Base-by-base conservation (phyloP, 2,329 filamentous ascomycete genomes). In the Pestalotiopsis sp. region DNA sequence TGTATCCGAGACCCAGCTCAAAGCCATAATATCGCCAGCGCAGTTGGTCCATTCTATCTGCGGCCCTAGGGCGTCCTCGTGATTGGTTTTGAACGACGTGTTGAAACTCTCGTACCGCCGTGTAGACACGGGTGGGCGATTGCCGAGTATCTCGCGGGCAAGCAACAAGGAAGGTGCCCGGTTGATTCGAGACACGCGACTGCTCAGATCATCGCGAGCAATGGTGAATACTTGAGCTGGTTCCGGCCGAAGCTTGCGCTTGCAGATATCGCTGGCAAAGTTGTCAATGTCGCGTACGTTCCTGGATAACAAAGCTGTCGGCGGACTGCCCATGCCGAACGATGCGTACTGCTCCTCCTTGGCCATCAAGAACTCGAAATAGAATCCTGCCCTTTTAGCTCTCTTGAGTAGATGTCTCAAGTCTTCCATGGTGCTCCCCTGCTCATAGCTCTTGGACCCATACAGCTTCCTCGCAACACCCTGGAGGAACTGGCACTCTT, bases 1-100 rank as follows among this genome's bases (percentile, higher is more conserved):
- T n/a, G 82, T 75, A 23, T 85, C 74, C 0, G 86, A 86, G 0
- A 87, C 80, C 89, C 89, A 91, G 20, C 82, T 82, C 63, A 90
- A 81, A 2, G 88, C 86, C 25, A 84, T 81, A 58, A 91, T 85
- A 72, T 91, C 89, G 3, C 89, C 89, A 38, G 89, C 88, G 66
- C 88, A 90, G 71, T 87, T 86, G 1, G 85, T 88, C 82, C 88
- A 91, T 73, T 90, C 85, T 2, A 84, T 80, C 36, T 84, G 80
- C 9, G 85, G 78, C 61, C 83, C 80, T 3, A 91, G 71, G 1
- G 78, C 79, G 68, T 91, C 88, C 71, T 91, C 88, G 5, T 79
- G 77, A 27, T 79, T 76, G 49, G 79, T 83, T 25, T 75, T 80
- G 56, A 87, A 81, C 49, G 83, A 81, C 45, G 82, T 82, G 23